A percentile compares a stretch with the other conserved stretches of the same genome.
phyloP scores from a whole-genome alignment of 2,329 filamentous ascomycete species.

The Bimuria novae-zelandiae region DNA sequence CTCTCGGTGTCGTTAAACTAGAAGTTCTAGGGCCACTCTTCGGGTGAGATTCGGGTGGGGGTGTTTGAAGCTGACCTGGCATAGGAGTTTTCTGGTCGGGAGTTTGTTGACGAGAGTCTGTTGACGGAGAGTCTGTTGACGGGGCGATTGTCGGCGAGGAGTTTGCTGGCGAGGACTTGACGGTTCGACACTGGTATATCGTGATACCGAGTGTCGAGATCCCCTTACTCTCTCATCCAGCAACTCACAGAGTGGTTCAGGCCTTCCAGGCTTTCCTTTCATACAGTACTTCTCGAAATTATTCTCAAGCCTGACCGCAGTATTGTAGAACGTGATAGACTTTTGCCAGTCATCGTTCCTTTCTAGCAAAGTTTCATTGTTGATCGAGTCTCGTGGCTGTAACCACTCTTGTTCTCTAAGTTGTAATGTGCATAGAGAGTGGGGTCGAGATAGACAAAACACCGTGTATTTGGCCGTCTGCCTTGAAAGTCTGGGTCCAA shows the following conservation, averaged over 20 bases:
- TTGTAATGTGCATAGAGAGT: slow-evolving; percentile 8
- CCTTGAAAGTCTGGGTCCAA: slow-evolving; percentile 7
- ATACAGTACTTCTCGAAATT: slow-evolving; percentile 15
- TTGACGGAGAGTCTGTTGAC: not conserved
- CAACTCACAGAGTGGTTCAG: slow-evolving; percentile 12
- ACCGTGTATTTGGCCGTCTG: slow-evolving; percentile 11
- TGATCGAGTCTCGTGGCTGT: slow-evolving; percentile 17
- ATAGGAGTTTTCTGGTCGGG: not conserved
- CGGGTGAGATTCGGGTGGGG: not conserved
- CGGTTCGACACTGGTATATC: slow-evolving; percentile 3
- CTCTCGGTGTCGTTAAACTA: not conserved
- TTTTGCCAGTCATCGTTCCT: slow-evolving; percentile 15
- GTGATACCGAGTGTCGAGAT: not conserved
- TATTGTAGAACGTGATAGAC: slow-evolving; percentile 15
- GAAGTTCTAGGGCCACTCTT: not conserved
- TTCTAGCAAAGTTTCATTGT: slow-evolving; percentile 15
- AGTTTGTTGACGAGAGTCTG: not conserved
- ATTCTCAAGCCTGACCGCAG: slow-evolving; percentile 15
- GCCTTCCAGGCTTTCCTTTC: slow-evolving; percentile 10
- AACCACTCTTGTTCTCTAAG: slow-evolving; percentile 13
- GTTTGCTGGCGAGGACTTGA: not conserved
- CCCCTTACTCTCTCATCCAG: slow-evolving; percentile 11
- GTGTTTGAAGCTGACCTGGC: not conserved
- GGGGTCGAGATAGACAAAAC: slow-evolving; percentile 15
- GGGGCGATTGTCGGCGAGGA: not conserved